Percentiles rank a stretch among this genome's conserved stretches.
Conservation (phyloP, 371 early-diverging fungal genomes). For the Synchytrium microbalum region DNA sequence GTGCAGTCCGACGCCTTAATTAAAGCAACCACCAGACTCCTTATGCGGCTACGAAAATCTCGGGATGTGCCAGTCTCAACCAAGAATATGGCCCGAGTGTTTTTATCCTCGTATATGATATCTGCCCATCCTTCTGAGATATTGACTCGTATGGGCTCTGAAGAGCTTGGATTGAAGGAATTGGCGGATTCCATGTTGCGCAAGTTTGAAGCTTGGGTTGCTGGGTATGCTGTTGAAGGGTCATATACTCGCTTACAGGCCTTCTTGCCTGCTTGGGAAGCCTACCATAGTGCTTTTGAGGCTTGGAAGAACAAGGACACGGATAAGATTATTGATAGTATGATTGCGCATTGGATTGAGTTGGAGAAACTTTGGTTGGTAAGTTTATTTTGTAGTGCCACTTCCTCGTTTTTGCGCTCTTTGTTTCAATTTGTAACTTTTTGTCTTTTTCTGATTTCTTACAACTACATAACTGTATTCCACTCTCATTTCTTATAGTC, state of each 20-base stretch:
- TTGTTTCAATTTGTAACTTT: too few species aligned
- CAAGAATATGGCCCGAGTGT: constrained; percentile 48
- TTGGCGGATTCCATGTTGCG: constrained; percentile 42
- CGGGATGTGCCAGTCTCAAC: background rate
- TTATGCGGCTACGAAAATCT: constrained; percentile 1
- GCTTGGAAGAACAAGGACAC: constrained; percentile 64
- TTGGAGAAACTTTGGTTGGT: constrained; percentile 55
- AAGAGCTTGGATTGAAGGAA: constrained; percentile 45
- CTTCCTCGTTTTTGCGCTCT: too few species aligned
- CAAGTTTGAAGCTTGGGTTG: constrained; percentile 48
- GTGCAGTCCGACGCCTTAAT: constrained; percentile 31
- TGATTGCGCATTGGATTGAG: constrained; percentile 62
- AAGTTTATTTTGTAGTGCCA: too few species aligned
- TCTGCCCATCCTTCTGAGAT: constrained; percentile 54
- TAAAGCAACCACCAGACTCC: constrained; percentile 19
- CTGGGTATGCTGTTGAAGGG: background rate
- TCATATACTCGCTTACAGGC: constrained; percentile 18
- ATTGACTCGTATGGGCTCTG: constrained; percentile 36
- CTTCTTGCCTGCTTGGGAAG: constrained; percentile 45
- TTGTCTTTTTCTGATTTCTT: too few species aligned
- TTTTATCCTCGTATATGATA: constrained; percentile 61
- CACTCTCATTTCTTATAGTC: constrained; percentile 14
- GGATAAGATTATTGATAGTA: constrained; percentile 46
- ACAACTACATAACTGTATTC: background rate
- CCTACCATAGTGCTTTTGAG: constrained; percentile 55